Evolutionary conservation across 139 green algal species (phyloP).

Genomic region (Zygnema cylindricum): DNA sequence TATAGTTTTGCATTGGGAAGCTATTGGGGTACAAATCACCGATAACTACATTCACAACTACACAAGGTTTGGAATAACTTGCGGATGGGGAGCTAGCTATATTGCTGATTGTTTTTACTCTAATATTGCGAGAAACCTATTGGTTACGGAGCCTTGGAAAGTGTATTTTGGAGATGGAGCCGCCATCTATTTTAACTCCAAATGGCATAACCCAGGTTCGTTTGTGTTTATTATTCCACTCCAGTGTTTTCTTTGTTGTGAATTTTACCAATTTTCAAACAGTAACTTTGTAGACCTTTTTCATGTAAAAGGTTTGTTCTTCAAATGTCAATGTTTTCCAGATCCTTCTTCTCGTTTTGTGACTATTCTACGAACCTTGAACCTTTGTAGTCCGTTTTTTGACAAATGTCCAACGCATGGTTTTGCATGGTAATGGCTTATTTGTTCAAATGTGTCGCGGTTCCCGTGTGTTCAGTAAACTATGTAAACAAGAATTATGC

Average conservation of each 20-base stretch:
- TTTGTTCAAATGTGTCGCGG: too few relatives aligned
- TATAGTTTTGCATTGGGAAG: neutral
- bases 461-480: too few relatives aligned
- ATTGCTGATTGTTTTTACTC: conserved; percentile 15
- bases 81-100: conserved; percentile 22
- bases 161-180: neutral
- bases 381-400: neutral
- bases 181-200: conserved; percentile 33
- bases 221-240: too few relatives aligned
- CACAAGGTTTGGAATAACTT: neutral
- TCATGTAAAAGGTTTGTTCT: too few relatives aligned
- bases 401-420: neutral
- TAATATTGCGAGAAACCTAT: conserved; percentile 4
- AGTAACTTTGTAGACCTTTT: too few relatives aligned
- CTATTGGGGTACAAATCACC: conserved; percentile 19
- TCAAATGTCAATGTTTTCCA: neutral
- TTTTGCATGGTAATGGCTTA: too few relatives aligned
- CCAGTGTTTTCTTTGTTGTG: too few relatives aligned
- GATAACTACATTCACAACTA: conserved; percentile 42
- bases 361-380: neutral
- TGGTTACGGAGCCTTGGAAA: neutral
- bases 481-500: conserved; percentile 19
- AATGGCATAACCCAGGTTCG: conserved; percentile 42
- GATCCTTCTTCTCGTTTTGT: neutral
- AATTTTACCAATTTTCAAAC: too few relatives aligned